Evolutionary conservation across 768 basidiomycete genomes (phyloP), one percentile per base, ranked within the genome.

Genomic region (Hemileccinum impolitum): DNA sequence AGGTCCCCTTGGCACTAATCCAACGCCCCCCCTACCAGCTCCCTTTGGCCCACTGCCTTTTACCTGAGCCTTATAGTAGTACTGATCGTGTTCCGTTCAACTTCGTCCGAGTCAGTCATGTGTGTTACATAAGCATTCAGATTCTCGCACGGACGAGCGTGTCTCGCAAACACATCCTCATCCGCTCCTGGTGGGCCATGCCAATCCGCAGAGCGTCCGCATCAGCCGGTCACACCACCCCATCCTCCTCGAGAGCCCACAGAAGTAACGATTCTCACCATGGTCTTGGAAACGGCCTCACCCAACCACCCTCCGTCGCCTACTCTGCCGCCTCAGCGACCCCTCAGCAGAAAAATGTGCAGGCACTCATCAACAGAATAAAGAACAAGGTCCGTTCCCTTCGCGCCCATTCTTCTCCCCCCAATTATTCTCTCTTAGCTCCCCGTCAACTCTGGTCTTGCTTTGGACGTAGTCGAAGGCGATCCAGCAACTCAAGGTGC

Each of bases 261-360:
- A 78, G 74, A 68, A 81, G 77, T 60, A 81, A 77, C 48, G 86
- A 87, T 50, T 84, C 85, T 3, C 72, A 80, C 53, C 77, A 79
- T 52, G 67, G 55, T 13, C 55, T 64, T 54, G 64, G 57, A 36
- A 68, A 64, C 36, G 68, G 64, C 19, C 62, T 62, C 42, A 3
- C 63, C 5, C 67, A 70, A 21, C 67, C 67, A 14, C 65, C 67
- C 7, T 69, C 67, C 39, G 51, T 68, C 50, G 69, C 69, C 43
- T 74, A 73, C 59, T 66, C 71, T 26, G 57, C 70, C 15, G 58
- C 60, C 26, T 63, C 66, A 13, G 60, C 77, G 8, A 81, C 80
- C 2, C 84, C 86, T 1, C 87, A 94, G 62, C 86, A 90, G 70
- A 90, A 85, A 74, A 81, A 90, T 45, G 83, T 94, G 30, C 79